Evolutionary conservation across 2,329 filamentous ascomycete genomes (phyloP).

Genomic region (Pezizomycotina sp.): DNA sequence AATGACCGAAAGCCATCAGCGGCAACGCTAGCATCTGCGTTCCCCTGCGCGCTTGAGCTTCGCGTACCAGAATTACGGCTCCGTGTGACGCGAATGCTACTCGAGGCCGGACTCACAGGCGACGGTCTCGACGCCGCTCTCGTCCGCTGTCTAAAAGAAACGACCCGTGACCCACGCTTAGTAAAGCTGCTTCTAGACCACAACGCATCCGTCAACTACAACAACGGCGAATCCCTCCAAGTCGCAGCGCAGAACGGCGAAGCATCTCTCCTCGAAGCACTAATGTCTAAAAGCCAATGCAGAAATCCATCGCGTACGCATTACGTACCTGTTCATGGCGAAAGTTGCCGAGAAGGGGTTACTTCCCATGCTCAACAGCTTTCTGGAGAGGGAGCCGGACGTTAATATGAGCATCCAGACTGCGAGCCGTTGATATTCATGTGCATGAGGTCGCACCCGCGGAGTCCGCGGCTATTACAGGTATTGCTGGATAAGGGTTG

Average conservation of each 20-base stretch:
- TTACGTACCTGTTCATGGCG: slow-evolving; percentile 3
- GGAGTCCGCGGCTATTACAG: too few species aligned
- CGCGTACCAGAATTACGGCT: slow-evolving; percentile 1
- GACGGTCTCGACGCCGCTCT: slow-evolving; percentile 7
- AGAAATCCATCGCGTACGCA: slow-evolving; percentile 3
- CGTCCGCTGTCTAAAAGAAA: slow-evolving; percentile 1
- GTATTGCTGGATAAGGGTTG: too few species aligned
- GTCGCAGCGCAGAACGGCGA: slow-evolving; percentile 6
- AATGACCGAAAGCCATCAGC: too few species aligned
- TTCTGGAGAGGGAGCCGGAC: slow-evolving; percentile 1
- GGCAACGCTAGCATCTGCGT: too few species aligned
- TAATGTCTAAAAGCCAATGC: slow-evolving; percentile 1
- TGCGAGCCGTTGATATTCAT: too few species aligned
- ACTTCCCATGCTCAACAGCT: slow-evolving; percentile 3
- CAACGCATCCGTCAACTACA: slow-evolving; percentile 6
- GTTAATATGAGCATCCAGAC: too few species aligned
- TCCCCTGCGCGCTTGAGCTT: slow-evolving; percentile 2
- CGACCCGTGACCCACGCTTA: slow-evolving; percentile 6
- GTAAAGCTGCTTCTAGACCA: slow-evolving; percentile 3
- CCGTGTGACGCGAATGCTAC: slow-evolving; percentile 4
- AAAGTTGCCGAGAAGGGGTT: slow-evolving; percentile 2
- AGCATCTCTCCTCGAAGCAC: not conserved
- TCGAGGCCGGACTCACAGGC: slow-evolving; percentile 6
- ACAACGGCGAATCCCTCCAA: slow-evolving; percentile 5
- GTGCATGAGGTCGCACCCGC: too few species aligned